These are phyloP conservation scores for Lasiosphaeria ovina DNA, from an alignment of 495 filamentous ascomycete species.

Conservation along the genomic window DNA sequence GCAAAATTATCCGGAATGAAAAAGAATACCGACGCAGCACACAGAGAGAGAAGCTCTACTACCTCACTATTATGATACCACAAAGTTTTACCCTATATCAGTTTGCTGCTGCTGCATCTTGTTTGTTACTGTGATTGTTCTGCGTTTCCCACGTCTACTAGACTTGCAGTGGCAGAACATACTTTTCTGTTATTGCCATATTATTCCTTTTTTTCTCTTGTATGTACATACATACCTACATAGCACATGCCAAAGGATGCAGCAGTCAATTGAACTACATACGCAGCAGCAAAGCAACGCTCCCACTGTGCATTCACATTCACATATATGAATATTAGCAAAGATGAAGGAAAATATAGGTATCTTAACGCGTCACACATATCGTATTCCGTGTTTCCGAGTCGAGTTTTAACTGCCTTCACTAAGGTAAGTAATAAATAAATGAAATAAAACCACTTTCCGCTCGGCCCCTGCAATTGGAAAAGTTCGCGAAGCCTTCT, in stretches of 20 bases:
- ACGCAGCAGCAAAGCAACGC: too few relatives aligned
- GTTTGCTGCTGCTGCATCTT: too few relatives aligned
- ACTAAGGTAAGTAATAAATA: too few relatives aligned
- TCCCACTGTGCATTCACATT: neutral
- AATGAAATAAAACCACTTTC: too few relatives aligned
- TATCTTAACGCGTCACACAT: too few relatives aligned
- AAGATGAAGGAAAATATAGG: neutral
- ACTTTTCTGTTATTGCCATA: neutral
- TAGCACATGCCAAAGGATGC: neutral
- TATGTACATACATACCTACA: neutral
- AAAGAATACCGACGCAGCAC: neutral
- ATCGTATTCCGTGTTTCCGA: too few relatives aligned
- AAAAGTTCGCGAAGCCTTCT: conserved; percentile 23
- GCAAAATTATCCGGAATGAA: conserved; percentile 2
- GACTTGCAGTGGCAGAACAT: too few relatives aligned
- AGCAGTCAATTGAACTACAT: too few relatives aligned
- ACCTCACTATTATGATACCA: neutral
- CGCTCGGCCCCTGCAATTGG: conserved; percentile 5
- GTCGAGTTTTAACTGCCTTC: too few relatives aligned
- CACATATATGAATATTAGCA: neutral
- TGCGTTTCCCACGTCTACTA: too few relatives aligned
- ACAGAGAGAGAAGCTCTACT: neutral
- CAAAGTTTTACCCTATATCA: too few relatives aligned
- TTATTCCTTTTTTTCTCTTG: neutral
- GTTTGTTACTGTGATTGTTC: too few relatives aligned